Evolutionary conservation across 2,329 filamentous ascomycete species (phyloP), one percentile per base, ranked within the genome.

Genomic region (Cephalotrichum gorgonifer): DNA sequence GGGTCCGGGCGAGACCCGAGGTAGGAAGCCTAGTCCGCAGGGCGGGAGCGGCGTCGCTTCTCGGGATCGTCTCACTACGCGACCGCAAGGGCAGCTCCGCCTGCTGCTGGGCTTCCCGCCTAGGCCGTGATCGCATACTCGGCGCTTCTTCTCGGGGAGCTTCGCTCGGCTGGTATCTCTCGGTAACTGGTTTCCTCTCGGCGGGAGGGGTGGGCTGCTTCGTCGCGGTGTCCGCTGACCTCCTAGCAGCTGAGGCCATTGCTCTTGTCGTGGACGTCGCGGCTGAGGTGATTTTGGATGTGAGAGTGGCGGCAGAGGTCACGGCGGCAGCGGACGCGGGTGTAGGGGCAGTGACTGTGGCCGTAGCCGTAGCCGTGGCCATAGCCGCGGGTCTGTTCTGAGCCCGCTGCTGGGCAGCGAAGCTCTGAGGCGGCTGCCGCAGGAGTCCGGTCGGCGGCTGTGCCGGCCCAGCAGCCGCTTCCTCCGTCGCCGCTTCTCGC

Each of bases 391-490:
- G 47, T 17, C 47, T 71, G 54, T 70, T 70, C 53, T 80, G 78
- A 23, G 78, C 76, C 54, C 80, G 67, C 55, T 84, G 80, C 55
- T 84, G 80, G 3, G 80, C 80, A 12, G 80, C 80, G 60, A 83
- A 84, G 58, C 80, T 84, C 58, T 83, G 79, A 9, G 78, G 77
- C 2, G 72, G 76, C 31, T 71, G 74, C 31, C 72, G 69, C 22
- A 80, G 60, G 5, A 79, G 62, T 4, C 69, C 70, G 30, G 47
- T 52, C 30, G 50, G 43, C 8, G 45, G 49, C 43, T 49, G 52
- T 50, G 48, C 48, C 43, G 43, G 47, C 4, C 28, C 30, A 6
- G 47, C 46, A 12, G 47, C 44, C 12, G 38, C 38, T 20, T 50
- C 48, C 20, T 54, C 53, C 17, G 25, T 12, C 26, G 33, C 8